Conservation (phyloP, 148 eudicot genomes). For the Vaccinium macrocarpon region DNA sequence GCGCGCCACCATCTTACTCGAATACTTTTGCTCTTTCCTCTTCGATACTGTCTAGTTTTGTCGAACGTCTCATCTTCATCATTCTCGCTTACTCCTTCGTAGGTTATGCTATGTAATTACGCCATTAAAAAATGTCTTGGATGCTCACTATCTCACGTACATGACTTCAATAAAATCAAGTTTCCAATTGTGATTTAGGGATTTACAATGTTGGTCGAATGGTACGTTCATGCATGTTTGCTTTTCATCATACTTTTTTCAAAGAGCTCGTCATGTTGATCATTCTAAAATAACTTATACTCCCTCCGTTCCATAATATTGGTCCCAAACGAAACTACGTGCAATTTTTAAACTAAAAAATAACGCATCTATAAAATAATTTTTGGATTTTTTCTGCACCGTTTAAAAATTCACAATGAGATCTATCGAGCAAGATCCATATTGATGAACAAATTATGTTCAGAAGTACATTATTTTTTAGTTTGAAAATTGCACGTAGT, state of each 20-base stretch:
- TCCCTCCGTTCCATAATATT: no score
- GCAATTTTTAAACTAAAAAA: no score
- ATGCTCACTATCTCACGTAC: background rate
- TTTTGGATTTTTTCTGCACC: no score
- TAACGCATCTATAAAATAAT: no score
- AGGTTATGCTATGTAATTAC: background rate
- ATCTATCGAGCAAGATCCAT: no score
- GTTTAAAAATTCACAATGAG: no score
- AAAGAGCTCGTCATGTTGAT: background rate
- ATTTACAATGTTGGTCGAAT: background rate
- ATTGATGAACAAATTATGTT: no score
- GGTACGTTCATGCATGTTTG: background rate
- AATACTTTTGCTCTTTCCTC: background rate
- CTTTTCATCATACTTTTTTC: no score
- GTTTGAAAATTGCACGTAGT: no score
- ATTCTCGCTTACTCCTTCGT: background rate
- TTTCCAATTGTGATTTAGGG: background rate
- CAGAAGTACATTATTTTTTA: no score
- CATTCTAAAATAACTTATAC: background rate
- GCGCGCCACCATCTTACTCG: background rate
- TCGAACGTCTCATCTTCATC: background rate
- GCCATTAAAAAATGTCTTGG: background rate
- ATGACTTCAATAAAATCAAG: background rate
- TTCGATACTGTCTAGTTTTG: background rate
- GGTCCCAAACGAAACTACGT: no score